These are phyloP conservation scores for Strigomonas galati DNA, from an alignment of 208 protist species.

Conservation along the genomic window DNA sequence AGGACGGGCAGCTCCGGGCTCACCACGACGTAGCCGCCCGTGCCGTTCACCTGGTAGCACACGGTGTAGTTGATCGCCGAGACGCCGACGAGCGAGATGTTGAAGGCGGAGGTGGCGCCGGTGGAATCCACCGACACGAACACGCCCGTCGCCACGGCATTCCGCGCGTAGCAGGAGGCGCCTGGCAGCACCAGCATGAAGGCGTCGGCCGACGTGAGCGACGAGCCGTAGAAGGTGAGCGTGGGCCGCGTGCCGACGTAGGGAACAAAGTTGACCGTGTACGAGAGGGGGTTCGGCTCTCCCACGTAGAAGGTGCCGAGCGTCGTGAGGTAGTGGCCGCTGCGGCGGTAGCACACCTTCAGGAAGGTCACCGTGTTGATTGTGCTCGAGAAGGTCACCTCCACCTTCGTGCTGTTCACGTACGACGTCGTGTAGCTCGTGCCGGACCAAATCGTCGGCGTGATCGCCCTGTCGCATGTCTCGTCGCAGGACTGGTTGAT, in stretches of 20 bases:
- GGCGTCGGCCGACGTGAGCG: conserved; percentile 47
- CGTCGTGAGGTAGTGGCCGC: conserved; percentile 40
- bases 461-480: conserved; percentile 56
- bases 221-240: conserved; percentile 63
- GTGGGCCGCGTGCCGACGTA: conserved; percentile 74
- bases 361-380: conserved; percentile 44
- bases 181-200: conserved; percentile 57
- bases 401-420: conserved; percentile 43
- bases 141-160: conserved; percentile 43
- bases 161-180: conserved; percentile 37
- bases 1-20: conserved; percentile 37
- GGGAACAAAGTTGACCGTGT: conserved; percentile 65
- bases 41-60: conserved; percentile 62
- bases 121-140: conserved; percentile 28
- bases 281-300: conserved; percentile 63
- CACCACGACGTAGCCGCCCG: conserved; percentile 59
- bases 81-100: conserved; percentile 39
- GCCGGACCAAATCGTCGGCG: conserved; percentile 37
- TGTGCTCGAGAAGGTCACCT: conserved; percentile 33
- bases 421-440: conserved; percentile 34
- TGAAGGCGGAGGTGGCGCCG: conserved; percentile 32
- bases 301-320: conserved; percentile 53
- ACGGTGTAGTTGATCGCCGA: conserved; percentile 52
- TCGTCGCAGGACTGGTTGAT: conserved; percentile 53
- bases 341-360: conserved; percentile 79